A percentile compares a stretch with the other conserved stretches of the same genome.
phyloP scores from a whole-genome alignment of 2,329 filamentous ascomycete genomes.

The Aspergillus sp. region DNA sequence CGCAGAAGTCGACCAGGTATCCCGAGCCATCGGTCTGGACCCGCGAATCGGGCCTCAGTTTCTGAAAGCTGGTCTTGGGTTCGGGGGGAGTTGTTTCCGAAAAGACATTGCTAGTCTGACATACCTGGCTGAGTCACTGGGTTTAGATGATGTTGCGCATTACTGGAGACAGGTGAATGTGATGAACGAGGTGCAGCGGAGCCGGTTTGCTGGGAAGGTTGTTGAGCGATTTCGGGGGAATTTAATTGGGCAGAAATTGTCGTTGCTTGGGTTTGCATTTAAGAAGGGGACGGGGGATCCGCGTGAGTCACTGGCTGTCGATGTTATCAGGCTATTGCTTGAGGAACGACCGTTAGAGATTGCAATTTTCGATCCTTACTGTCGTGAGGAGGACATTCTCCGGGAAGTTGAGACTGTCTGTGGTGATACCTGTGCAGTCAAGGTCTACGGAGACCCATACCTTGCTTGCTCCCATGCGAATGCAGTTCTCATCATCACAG shows the following conservation, averaged over 20 bases:
- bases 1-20: slow-evolving; percentile 68
- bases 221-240: slow-evolving; percentile 63
- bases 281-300: slow-evolving; percentile 75
- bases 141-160: slow-evolving; percentile 62
- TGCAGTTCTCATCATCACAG: slow-evolving; percentile 47
- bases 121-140: slow-evolving; percentile 65
- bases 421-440: slow-evolving; percentile 24
- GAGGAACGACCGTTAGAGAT: slow-evolving; percentile 59
- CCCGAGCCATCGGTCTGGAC: slow-evolving; percentile 61
- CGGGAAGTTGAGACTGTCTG: slow-evolving; percentile 30
- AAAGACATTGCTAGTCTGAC: slow-evolving; percentile 70
- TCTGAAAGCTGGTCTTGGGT: slow-evolving; percentile 67
- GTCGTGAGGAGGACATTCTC: slow-evolving; percentile 32
- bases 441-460: slow-evolving; percentile 39
- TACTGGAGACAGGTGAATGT: slow-evolving; percentile 69
- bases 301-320: slow-evolving; percentile 62
- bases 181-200: slow-evolving; percentile 70
- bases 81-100: slow-evolving; percentile 74
- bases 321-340: slow-evolving; percentile 59
- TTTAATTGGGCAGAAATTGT: slow-evolving; percentile 62
- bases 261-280: slow-evolving; percentile 69
- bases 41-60: slow-evolving; percentile 65
- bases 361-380: slow-evolving; percentile 60
- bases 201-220: slow-evolving; percentile 61
- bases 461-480: slow-evolving; percentile 40